These are phyloP conservation scores for Orychophragmus violaceus DNA, from an alignment of 345 rosid genomes.

Conservation along the genomic window DNA sequence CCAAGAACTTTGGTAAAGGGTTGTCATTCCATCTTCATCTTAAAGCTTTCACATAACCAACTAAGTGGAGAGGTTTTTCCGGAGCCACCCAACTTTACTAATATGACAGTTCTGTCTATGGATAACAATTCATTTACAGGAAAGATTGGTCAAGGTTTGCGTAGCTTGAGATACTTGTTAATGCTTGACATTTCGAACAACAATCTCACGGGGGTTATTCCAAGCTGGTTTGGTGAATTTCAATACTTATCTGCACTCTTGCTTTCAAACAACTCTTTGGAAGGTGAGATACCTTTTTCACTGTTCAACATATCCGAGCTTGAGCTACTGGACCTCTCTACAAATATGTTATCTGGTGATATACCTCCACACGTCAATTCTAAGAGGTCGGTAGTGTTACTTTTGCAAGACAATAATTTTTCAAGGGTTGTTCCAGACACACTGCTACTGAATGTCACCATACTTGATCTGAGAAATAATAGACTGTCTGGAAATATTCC, in stretches of 20 bases:
- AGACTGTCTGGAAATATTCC: not conserved
- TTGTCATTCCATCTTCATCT: not conserved
- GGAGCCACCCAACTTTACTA: not conserved
- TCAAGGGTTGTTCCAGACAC: not conserved
- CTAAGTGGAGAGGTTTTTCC: not conserved
- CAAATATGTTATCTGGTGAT: not conserved
- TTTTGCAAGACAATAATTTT: not conserved
- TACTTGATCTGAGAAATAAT: not conserved
- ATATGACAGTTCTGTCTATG: not conserved
- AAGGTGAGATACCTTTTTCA: not conserved
- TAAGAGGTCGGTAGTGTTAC: not conserved
- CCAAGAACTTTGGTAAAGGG: not conserved
- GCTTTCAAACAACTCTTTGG: not conserved
- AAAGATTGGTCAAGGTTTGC: not conserved
- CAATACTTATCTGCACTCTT: not conserved
- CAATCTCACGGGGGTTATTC: not conserved
- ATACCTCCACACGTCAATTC: not conserved
- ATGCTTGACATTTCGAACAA: not conserved
- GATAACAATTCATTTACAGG: not conserved
- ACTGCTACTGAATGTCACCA: not conserved
- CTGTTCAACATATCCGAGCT: not conserved
- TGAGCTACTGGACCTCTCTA: not conserved
- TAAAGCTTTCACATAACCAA: not conserved
- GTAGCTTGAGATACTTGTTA: not conserved
- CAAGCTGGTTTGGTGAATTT: not conserved